phyloP scores from a whole-genome alignment of 1,284 basidiomycete species.

The Chondrostereum purpureum region DNA sequence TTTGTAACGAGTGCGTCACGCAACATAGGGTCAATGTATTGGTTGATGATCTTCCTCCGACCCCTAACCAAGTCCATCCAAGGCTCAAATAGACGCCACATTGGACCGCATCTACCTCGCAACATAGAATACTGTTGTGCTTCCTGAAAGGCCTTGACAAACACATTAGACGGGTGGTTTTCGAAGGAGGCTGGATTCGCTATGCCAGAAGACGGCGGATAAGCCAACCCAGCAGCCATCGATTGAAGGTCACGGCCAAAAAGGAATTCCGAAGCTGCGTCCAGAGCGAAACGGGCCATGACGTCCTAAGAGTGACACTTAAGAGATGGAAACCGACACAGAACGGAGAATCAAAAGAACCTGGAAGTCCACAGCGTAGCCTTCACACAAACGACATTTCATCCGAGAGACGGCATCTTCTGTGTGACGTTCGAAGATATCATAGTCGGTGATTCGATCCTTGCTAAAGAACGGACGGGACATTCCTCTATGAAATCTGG shows the following conservation, averaged over 20 bases:
- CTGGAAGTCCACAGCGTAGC: conserved; percentile 45
- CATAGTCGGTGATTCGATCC: conserved; percentile 46
- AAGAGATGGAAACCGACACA: no score
- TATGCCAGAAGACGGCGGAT: conserved; percentile 24
- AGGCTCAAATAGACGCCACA: conserved; percentile 33
- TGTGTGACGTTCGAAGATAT: conserved; percentile 40
- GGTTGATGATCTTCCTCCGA: conserved; percentile 25
- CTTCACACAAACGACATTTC: conserved; percentile 31
- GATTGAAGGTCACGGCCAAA: conserved; percentile 51
- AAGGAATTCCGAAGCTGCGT: conserved; percentile 63
- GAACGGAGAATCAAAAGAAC: no score
- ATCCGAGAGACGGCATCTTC: conserved; percentile 30
- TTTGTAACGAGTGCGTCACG: conserved; percentile 24
- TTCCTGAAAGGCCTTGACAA: conserved; percentile 26
- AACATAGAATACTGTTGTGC: conserved; percentile 22
- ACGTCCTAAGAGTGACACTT: no score
- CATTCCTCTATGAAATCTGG: conserved; percentile 13
- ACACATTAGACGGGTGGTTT: conserved; percentile 23
- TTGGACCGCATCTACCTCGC: conserved; percentile 21
- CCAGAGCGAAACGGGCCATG: conserved; percentile 57
- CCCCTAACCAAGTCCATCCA: conserved; percentile 27
- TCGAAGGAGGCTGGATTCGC: conserved; percentile 10
- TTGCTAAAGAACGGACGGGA: conserved; percentile 37
- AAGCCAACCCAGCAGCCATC: conserved; percentile 24
- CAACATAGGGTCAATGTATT: conserved; percentile 31